Conservation (phyloP, 2,329 filamentous ascomycete species). For the Orbilia blumenaviensis region DNA sequence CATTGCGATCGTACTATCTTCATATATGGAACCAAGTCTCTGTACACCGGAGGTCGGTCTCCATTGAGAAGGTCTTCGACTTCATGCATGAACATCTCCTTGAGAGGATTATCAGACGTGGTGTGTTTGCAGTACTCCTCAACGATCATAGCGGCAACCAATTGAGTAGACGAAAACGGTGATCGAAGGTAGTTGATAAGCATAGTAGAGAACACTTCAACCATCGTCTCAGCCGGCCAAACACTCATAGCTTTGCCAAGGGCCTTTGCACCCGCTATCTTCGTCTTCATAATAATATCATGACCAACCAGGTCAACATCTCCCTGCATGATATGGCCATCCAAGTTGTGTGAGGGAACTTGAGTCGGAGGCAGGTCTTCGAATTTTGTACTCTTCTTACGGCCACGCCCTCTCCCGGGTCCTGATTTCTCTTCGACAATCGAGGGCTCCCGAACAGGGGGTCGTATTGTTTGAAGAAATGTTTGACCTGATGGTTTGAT, state of each 20-base stretch:
- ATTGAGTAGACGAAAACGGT: conserved; percentile 82
- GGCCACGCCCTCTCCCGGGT: conserved; percentile 72
- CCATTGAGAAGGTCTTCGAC: conserved; percentile 80
- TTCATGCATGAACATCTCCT: conserved; percentile 70
- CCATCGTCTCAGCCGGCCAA: conserved; percentile 71
- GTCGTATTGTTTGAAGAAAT: conserved; percentile 67
- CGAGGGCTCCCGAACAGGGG: conserved; percentile 56
- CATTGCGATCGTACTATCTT: conserved; percentile 92
- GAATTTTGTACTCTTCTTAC: conserved; percentile 81
- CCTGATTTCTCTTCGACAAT: conserved; percentile 59
- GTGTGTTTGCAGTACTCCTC: conserved; percentile 81
- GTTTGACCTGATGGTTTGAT: conserved; percentile 91
- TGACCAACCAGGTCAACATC: conserved; percentile 93
- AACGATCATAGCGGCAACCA: conserved; percentile 81
- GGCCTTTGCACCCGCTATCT: conserved; percentile 84
- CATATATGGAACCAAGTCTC: conserved; percentile 87
- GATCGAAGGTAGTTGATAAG: conserved; percentile 75
- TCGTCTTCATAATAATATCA: conserved; percentile 86
- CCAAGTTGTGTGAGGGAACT: conserved; percentile 85
- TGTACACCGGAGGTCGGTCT: conserved; percentile 82
- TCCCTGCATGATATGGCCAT: conserved; percentile 96
- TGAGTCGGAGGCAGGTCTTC: conserved; percentile 72
- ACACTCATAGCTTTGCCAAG: conserved; percentile 83
- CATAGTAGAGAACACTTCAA: conserved; percentile 72
- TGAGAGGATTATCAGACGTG: conserved; percentile 60